Evolutionary conservation across 352 stramenopile species (phyloP).

Genomic region (Phytophthora brassicae): DNA sequence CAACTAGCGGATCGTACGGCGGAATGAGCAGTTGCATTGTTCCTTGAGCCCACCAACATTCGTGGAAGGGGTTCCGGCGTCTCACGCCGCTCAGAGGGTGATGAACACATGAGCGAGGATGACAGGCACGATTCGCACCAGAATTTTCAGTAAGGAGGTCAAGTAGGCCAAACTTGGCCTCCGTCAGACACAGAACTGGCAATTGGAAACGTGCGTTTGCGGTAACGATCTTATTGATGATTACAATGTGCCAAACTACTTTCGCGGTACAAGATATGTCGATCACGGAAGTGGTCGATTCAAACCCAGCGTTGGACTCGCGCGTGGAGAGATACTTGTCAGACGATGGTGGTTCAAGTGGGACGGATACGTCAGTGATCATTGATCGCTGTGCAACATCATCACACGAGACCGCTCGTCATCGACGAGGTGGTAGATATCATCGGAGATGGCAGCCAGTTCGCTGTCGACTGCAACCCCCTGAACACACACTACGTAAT

Average conservation of each 20-base stretch:
- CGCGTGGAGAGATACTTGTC: neutral
- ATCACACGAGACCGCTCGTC: neutral
- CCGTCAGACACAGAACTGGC: neutral
- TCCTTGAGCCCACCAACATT: neutral
- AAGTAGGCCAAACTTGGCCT: neutral
- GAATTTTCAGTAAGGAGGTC: constrained; percentile 5
- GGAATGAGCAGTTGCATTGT: neutral
- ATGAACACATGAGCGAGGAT: neutral
- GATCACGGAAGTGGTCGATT: neutral
- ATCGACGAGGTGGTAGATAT: neutral
- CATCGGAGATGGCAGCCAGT: neutral
- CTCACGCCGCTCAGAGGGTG: neutral
- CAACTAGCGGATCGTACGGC: neutral
- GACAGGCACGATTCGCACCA: neutral
- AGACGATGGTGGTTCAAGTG: neutral
- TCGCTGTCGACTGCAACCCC: neutral
- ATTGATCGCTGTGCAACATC: neutral
- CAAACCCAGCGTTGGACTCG: neutral
- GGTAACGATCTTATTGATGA: neutral
- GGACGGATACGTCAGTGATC: neutral
- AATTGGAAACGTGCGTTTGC: neutral
- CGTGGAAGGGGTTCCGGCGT: neutral
- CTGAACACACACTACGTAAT: neutral
- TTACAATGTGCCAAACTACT: neutral
- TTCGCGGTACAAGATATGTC: neutral